phyloP scores from a whole-genome alignment of 352 stramenopile genomes.

The Peronospora farinosa region DNA sequence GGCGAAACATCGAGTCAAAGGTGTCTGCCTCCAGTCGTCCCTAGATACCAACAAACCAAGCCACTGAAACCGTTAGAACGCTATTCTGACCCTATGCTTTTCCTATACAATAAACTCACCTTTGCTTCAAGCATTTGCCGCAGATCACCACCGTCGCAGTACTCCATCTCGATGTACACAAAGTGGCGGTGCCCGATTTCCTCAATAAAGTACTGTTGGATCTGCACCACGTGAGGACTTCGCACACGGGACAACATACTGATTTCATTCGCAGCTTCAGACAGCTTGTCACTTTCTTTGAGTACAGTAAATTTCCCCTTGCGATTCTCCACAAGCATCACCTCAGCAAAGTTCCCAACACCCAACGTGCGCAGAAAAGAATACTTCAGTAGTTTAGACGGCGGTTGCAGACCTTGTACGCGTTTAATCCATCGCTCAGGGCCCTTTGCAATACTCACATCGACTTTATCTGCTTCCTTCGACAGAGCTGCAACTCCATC shows the following conservation, averaged over 20 bases:
- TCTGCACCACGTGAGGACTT: constrained; percentile 60
- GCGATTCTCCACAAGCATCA: constrained; percentile 60
- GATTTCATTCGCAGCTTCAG: constrained; percentile 75
- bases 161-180: constrained; percentile 83
- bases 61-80: background rate
- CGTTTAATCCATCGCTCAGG: constrained; percentile 49
- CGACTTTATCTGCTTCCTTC: constrained; percentile 17
- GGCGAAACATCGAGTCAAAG: constrained; percentile 58
- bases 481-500: constrained; percentile 20
- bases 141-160: constrained; percentile 59
- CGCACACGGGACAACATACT: constrained; percentile 49
- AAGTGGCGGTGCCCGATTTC: constrained; percentile 70
- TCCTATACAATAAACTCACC: constrained; percentile 10
- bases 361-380: constrained; percentile 58
- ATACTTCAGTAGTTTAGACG: constrained; percentile 62
- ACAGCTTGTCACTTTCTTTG: constrained; percentile 79
- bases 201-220: constrained; percentile 74
- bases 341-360: constrained; percentile 66
- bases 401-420: constrained; percentile 32
- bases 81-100: background rate
- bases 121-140: constrained; percentile 30
- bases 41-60: constrained; percentile 17
- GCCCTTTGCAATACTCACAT: constrained; percentile 34
- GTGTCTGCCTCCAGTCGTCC: constrained; percentile 34
- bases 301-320: constrained; percentile 44